Evolutionary conservation across 1,284 basidiomycete genomes (phyloP).

Genomic region (Ganoderma resinaceum): DNA sequence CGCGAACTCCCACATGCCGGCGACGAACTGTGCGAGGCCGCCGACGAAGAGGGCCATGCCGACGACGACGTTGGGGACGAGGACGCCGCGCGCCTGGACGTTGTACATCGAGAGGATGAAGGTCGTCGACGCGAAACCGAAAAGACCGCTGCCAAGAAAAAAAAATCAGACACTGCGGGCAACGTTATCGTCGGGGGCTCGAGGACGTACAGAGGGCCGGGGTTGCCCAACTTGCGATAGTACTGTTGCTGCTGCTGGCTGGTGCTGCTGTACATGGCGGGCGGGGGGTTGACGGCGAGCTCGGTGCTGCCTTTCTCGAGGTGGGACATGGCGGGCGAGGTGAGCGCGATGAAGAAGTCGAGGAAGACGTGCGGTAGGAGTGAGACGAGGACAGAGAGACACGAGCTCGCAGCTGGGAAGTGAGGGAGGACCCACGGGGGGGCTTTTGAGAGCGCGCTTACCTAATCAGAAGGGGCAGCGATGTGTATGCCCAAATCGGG

Average conservation of each 20-base stretch:
- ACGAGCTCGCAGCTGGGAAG: slow-evolving; percentile 15
- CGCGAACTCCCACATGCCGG: slow-evolving; percentile 86
- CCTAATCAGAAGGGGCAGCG: slow-evolving; percentile 20
- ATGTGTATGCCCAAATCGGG: slow-evolving; percentile 14
- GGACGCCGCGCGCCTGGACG: slow-evolving; percentile 57
- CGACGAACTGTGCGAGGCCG: slow-evolving; percentile 80
- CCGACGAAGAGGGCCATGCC: slow-evolving; percentile 87
- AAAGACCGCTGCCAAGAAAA: slow-evolving; percentile 58
- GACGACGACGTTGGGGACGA: slow-evolving; percentile 75
- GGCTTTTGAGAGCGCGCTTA: slow-evolving; percentile 31
- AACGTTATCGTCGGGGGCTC: slow-evolving; percentile 13
- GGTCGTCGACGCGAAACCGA: slow-evolving; percentile 78
- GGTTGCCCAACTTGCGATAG: slow-evolving; percentile 36
- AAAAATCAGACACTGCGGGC: not conserved
- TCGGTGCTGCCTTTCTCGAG: slow-evolving; percentile 35
- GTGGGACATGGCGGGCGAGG: slow-evolving; percentile 25
- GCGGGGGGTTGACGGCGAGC: slow-evolving; percentile 28
- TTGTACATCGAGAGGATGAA: slow-evolving; percentile 77
- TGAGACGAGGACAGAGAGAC: slow-evolving; percentile 15
- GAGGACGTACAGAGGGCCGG: slow-evolving; percentile 41
- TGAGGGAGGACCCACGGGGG: not conserved
- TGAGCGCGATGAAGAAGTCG: not conserved
- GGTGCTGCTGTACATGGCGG: slow-evolving; percentile 16
- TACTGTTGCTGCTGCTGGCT: slow-evolving; percentile 19
- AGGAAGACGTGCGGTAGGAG: slow-evolving; percentile 19